Percentiles rank a stretch among this genome's conserved stretches.
Conservation (phyloP, 768 basidiomycete genomes). For the Boletus pseudopeckii region DNA sequence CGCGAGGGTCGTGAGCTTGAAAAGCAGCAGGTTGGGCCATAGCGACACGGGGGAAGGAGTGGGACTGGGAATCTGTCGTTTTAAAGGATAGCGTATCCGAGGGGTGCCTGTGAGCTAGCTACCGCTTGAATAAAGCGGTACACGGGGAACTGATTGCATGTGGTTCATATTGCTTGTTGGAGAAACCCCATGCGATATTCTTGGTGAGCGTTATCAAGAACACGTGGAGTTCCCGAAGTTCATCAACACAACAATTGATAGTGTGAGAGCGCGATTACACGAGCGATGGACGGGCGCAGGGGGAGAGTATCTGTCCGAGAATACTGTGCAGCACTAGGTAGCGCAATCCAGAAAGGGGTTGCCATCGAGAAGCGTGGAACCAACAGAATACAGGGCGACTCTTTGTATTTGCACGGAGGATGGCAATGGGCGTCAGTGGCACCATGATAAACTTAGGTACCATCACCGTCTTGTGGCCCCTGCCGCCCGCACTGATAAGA, state of each 20-base stretch:
- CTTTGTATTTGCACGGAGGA: neutral
- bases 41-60: neutral
- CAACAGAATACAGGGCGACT: too few relatives aligned
- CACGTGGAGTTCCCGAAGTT: neutral
- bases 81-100: neutral
- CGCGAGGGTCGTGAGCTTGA: slow-evolving; percentile 18
- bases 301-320: neutral
- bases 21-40: slow-evolving; percentile 25
- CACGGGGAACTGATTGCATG: neutral
- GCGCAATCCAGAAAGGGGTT: neutral
- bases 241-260: too few relatives aligned
- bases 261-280: too few relatives aligned
- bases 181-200: neutral
- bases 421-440: too few relatives aligned
- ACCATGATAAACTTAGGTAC: too few relatives aligned
- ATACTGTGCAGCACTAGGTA: neutral
- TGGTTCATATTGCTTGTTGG: neutral
- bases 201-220: neutral
- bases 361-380: neutral
- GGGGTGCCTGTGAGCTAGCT: neutral
- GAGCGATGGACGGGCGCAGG: too few relatives aligned
- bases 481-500: too few relatives aligned
- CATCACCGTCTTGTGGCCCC: neutral
- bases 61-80: neutral
- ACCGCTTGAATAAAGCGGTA: neutral